Evolutionary conservation across 192 early-diverging fungal genomes (phyloP).

Genomic region (Coemansia sp.): DNA sequence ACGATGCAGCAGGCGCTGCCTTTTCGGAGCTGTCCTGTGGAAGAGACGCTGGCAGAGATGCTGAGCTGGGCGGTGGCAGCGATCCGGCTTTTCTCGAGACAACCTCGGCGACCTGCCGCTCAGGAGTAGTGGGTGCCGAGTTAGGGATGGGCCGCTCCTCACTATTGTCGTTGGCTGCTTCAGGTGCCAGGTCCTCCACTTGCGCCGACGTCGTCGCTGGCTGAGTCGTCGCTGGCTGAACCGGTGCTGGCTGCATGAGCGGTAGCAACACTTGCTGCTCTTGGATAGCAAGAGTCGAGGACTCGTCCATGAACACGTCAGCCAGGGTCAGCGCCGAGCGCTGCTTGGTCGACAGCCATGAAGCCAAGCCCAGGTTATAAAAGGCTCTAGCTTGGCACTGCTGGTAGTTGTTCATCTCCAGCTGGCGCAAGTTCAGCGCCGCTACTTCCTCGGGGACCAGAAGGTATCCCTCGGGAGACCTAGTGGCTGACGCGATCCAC

Average conservation of each 20-base stretch:
- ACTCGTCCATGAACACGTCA: conserved; percentile 42
- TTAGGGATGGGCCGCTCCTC: background rate
- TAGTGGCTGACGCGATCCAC: conserved; percentile 16
- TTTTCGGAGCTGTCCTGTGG: background rate
- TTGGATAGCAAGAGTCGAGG: conserved; percentile 3
- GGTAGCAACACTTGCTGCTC: background rate
- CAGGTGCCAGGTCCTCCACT: background rate
- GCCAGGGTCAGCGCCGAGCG: conserved; percentile 42
- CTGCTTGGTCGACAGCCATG: conserved; percentile 31
- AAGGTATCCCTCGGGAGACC: conserved; percentile 38
- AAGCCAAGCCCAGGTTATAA: conserved; percentile 30
- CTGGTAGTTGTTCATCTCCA: conserved; percentile 11
- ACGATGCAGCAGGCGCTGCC: background rate
- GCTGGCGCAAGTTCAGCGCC: conserved; percentile 31
- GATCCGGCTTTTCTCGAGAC: background rate
- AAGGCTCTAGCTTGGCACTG: conserved; percentile 39
- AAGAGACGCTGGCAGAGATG: background rate
- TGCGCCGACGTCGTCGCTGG: background rate
- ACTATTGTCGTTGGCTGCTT: background rate
- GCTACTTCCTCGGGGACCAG: conserved; percentile 29
- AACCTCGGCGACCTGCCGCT: background rate
- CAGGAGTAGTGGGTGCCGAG: background rate
- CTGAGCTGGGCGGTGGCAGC: background rate
- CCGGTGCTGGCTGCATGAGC: background rate
- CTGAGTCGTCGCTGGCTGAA: background rate